Evolutionary conservation across 768 basidiomycete species (phyloP), one percentile per base, ranked within the genome.

Genomic region (Stropharia rugosoannulata): DNA sequence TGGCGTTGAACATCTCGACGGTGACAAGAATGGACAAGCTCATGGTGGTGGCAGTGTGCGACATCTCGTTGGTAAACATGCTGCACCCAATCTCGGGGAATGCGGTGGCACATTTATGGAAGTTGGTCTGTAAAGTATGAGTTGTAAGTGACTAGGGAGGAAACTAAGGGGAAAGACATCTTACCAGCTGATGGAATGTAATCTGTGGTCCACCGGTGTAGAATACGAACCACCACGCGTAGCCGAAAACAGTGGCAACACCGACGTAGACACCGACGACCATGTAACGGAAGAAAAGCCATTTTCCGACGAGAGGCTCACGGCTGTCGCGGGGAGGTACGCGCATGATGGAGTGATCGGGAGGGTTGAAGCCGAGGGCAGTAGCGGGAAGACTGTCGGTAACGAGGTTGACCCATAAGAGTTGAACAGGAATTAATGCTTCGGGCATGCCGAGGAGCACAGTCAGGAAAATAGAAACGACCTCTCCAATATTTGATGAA

Each of bases 381-480:
- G 95, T 98, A 5, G 96, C 96, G 1, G 96, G 96, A 40, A 97
- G 78, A 75, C 93, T 92, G 76, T 97, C 95, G 49, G 95, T 98
- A 60, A 98, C 94, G 54, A 98, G 77, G 74, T 98, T 99, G 68
- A 98, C 95, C 94, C 95, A 98, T 50, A 99, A 87, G 41, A 99
- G 79, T 80, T 99, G 96, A 13, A 98, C 95, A 41, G 95, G 95
- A 64, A 98, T 98, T 53, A 99, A 76, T 49, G 97, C 96, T 71
- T 98, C 96, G n/a, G 96, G 96, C 96, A 98, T 98, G 67, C 97
- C 96, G 58, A 99, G 80, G 46, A 98, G 80, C 22, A 98, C 95
- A 2, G 97, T 98, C 62, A 98, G 75, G 80, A 99, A 99, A 73
- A 99, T 99, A 70, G 91, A 90, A 73, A 96, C 93, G 62, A 96